Percentiles rank a stretch among this genome's conserved stretches.
Conservation (phyloP, 495 filamentous ascomycete species). For the Chaetomium tenue region DNA sequence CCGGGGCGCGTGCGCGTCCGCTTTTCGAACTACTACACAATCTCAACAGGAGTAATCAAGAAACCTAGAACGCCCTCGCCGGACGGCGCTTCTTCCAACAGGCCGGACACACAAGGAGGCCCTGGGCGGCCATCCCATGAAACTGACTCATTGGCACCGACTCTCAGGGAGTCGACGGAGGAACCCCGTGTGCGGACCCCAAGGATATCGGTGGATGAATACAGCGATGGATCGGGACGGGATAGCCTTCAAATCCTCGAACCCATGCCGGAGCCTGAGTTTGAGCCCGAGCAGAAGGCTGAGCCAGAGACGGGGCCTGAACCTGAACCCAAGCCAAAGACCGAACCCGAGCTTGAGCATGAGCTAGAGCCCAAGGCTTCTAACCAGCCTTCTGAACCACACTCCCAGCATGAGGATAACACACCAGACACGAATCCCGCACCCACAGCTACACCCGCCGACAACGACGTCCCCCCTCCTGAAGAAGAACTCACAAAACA, state of each 20-base stretch:
- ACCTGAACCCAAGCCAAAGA: constrained; percentile 37
- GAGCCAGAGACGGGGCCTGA: constrained; percentile 31
- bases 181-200: constrained; percentile 32
- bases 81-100: neutral
- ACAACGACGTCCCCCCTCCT: neutral
- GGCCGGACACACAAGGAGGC: neutral
- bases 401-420: neutral
- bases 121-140: constrained; percentile 9
- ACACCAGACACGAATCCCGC: neutral
- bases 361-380: constrained; percentile 38
- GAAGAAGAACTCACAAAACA: neutral
- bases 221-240: constrained; percentile 29
- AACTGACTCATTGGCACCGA: neutral
- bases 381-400: constrained; percentile 15
- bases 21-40: constrained; percentile 90
- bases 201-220: constrained; percentile 47
- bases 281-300: constrained; percentile 36
- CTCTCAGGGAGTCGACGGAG: neutral
- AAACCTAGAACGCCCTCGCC: constrained; percentile 19
- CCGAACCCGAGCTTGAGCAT: constrained; percentile 28
- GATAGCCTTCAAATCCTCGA: constrained; percentile 32
- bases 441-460: neutral
- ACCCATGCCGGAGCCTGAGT: constrained; percentile 35
- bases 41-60: constrained; percentile 68
- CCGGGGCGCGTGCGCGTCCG: constrained; percentile 50